Conservation (phyloP, 192 early-diverging fungal species). For the Coemansia sp. region DNA sequence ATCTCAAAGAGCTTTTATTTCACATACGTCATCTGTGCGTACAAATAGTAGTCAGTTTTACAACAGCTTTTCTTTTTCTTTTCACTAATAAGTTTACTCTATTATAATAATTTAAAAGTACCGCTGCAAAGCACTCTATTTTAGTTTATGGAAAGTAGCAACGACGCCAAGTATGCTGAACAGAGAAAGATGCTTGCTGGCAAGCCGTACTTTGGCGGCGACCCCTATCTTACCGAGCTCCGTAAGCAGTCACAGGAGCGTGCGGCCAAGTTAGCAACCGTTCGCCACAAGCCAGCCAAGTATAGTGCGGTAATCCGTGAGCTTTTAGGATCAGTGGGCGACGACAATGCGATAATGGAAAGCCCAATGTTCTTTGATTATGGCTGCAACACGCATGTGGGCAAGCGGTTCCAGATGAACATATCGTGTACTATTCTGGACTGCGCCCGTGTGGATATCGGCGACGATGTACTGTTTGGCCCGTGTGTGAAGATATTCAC, state of each 20-base stretch:
- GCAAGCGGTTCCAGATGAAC: constrained; percentile 76
- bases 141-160: not conserved
- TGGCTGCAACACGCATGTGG: constrained; percentile 73
- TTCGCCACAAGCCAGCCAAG: constrained; percentile 28
- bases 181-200: constrained; percentile 67
- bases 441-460: constrained; percentile 67
- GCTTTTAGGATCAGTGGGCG: constrained; percentile 61
- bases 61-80: too few species aligned
- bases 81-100: too few species aligned
- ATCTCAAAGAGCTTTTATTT: too few species aligned
- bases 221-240: constrained; percentile 52
- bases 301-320: constrained; percentile 32
- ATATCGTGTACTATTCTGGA: constrained; percentile 74
- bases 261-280: constrained; percentile 12
- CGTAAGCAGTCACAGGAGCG: constrained; percentile 44
- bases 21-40: too few species aligned
- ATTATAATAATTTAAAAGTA: too few species aligned
- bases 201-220: constrained; percentile 57
- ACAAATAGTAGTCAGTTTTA: too few species aligned
- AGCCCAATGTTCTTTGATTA: constrained; percentile 75
- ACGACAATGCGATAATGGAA: constrained; percentile 58
- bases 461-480: constrained; percentile 70
- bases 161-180: constrained; percentile 21
- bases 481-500: constrained; percentile 75
- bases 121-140: too few species aligned